A percentile compares a stretch with the other conserved stretches of the same genome.
Evolutionary conservation across 2,329 filamentous ascomycete species (phyloP).

Genomic region (Alternaria gansuensis): DNA sequence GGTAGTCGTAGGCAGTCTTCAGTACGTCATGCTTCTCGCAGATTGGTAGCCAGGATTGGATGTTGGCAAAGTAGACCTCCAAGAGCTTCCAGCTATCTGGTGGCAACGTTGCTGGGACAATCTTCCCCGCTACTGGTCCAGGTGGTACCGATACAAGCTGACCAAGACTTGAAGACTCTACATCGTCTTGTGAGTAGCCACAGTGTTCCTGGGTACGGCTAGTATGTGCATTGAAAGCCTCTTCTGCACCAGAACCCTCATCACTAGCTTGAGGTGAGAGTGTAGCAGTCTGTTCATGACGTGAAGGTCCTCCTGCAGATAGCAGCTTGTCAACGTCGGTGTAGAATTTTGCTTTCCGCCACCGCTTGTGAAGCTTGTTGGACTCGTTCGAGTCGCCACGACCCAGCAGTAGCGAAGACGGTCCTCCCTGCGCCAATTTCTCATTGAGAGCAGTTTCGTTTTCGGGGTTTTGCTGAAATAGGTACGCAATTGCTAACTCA

Average conservation of each 20-base stretch:
- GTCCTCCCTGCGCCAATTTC: slow-evolving; percentile 61
- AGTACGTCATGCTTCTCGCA: slow-evolving; percentile 72
- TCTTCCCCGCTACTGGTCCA: neutral
- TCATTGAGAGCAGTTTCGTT: slow-evolving; percentile 66
- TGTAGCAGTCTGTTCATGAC: slow-evolving; percentile 29
- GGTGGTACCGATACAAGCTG: slow-evolving; percentile 1
- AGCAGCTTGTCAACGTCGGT: slow-evolving; percentile 70
- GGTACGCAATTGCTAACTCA: slow-evolving; percentile 72
- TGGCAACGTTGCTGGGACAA: slow-evolving; percentile 53
- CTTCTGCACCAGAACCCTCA: slow-evolving; percentile 39
- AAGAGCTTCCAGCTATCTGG: slow-evolving; percentile 68
- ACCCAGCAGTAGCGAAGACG: slow-evolving; percentile 60
- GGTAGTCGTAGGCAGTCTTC: slow-evolving; percentile 65
- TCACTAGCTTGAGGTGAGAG: slow-evolving; percentile 39
- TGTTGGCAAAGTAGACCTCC: slow-evolving; percentile 78
- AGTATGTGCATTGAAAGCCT: slow-evolving; percentile 9
- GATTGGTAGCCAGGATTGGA: slow-evolving; percentile 79
- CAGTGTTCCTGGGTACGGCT: slow-evolving; percentile 13
- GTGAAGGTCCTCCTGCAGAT: slow-evolving; percentile 56
- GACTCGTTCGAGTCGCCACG: slow-evolving; percentile 61
- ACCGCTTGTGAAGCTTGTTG: slow-evolving; percentile 67
- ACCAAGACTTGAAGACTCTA: slow-evolving; percentile 1
- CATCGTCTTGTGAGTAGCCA: neutral
- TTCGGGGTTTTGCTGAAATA: slow-evolving; percentile 69
- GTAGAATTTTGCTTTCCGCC: slow-evolving; percentile 70